Base-by-base conservation (phyloP, 176 grass and related monocot species). In the Oryza longistaminata region DNA sequence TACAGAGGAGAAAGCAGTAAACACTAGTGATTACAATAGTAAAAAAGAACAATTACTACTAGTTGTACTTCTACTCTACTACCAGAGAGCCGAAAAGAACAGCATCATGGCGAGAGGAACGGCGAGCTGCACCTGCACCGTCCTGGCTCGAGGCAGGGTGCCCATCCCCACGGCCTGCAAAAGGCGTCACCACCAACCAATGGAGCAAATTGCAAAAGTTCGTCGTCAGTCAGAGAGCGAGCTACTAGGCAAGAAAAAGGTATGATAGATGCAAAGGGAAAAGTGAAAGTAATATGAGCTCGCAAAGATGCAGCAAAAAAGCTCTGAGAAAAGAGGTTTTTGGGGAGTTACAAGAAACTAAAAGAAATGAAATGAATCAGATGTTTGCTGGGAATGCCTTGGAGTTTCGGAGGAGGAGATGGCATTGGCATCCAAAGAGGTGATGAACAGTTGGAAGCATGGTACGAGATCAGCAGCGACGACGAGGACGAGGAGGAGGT, bases 121-220 rank as follows among this genome's bases (percentile, higher is more conserved):
- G 42, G 45, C 74, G 15, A 79, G 39, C 27, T 55, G 79, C 52
- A 7, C 0, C 74, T 35, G 34, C 35, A 74, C 74, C 74, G 35
- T 26, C 27, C 26, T 73, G 68, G 64, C 37, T 64, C 68, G 46
- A 83, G 69, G 79, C 75, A 26, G 61, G 27, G 84, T n/a, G n/a
- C 68, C 88, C 80, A 79, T 83, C 74, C 80, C 88, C 48, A 83
- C 68, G n/a, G 69, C 80, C 88, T 90, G 84, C 84, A 46, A 86
- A 88, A 73, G 86, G 81, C 80, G 78, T 22, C 40, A 19, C 3
- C 64, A 8, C 17, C 76, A 49, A 8, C 17, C 76, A 49, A 75
- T 42, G 49, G 70, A 15, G n/a, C 40, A 55, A 55, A 55, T 55
- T 55, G 52, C 52, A 43, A 53, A 89, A 81, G 39, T 7, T 48